Conservation (phyloP, 1,284 basidiomycete genomes). For the Taiwanofungus camphoratus region DNA sequence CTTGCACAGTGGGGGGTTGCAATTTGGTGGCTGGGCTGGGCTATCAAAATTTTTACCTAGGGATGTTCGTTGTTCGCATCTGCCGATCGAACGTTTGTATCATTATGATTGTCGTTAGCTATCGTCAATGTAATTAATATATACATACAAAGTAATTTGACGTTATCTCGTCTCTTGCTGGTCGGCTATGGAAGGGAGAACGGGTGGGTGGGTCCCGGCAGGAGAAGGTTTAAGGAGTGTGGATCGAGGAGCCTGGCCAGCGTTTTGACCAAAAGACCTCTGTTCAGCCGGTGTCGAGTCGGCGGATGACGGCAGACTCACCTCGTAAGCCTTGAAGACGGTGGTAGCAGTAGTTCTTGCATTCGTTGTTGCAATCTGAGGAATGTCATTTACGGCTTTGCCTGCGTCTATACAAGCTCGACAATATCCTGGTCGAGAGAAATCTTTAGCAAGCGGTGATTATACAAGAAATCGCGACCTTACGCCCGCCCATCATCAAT, state of each 20-base stretch:
- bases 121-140: neutral
- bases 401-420: constrained; percentile 53
- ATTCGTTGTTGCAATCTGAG: constrained; percentile 12
- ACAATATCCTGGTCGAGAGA: constrained; percentile 26
- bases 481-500: constrained; percentile 63
- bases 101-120: constrained; percentile 10
- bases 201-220: too few species aligned
- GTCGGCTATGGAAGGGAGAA: neutral
- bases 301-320: too few species aligned
- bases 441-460: neutral
- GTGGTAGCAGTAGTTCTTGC: too few species aligned
- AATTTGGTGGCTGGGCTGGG: constrained; percentile 70
- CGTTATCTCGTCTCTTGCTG: neutral
- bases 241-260: too few species aligned
- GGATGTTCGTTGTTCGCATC: constrained; percentile 11
- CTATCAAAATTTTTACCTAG: constrained; percentile 43
- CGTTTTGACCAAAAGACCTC: too few species aligned
- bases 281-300: too few species aligned
- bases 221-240: too few species aligned
- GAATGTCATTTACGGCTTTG: constrained; percentile 16
- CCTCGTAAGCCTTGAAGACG: too few species aligned
- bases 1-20: constrained; percentile 50
- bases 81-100: constrained; percentile 14
- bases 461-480: constrained; percentile 26
- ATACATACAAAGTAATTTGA: neutral